Base-by-base conservation (phyloP, 1,284 basidiomycete genomes). In the Phellinidium pouzarii region DNA sequence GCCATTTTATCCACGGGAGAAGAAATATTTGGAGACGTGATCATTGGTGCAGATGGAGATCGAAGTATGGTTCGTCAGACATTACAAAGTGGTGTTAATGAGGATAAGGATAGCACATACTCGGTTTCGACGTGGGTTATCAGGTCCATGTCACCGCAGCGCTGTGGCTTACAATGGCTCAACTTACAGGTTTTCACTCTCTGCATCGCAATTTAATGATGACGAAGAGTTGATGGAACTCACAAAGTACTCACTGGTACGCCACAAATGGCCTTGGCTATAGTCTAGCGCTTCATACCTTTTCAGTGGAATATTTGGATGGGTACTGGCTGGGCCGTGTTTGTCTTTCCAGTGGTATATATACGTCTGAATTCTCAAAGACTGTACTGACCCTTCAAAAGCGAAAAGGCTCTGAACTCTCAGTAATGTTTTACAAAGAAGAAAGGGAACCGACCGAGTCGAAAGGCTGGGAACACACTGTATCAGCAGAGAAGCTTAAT, bases 11-110 rank as follows among this genome's bases (percentile, higher is more conserved):
- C 68, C 6, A 69, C 70, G 4, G 80, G 82, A 5, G 70, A 74
- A 49, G 64, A 63, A 12, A 51, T 82, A 37, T 55, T 59, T 1
- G 79, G 71, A 6, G 77, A 86, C 59, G 69, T 85, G 11, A 70
- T 86, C 48, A 65, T 87, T 29, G 83, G 81, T 12, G 81, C 84
- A 0, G 84, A 84, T 59, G 84, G 84, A 4, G 64, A 66, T 9
- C 56, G 58, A 44, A 76, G 71, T 8, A 50, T 68, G n/a, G 65
- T 64, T 19, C 66, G 72, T 40, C 37, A 1, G 7, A 40, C 19
- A 7, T 20, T 40, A 19, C 57, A 63, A 44, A 51, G 65, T n/a
- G 58, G 72, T 9, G n/a, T 52, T 56, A 17, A 64, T 63, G 22
- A 58, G 53, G 37, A 40, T 7, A 40, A 20, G 37, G 37, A 40